Evolutionary conservation across 106 monocot species (phyloP), one percentile per base, ranked within the genome.

Genomic region (Iris macrosiphon): DNA sequence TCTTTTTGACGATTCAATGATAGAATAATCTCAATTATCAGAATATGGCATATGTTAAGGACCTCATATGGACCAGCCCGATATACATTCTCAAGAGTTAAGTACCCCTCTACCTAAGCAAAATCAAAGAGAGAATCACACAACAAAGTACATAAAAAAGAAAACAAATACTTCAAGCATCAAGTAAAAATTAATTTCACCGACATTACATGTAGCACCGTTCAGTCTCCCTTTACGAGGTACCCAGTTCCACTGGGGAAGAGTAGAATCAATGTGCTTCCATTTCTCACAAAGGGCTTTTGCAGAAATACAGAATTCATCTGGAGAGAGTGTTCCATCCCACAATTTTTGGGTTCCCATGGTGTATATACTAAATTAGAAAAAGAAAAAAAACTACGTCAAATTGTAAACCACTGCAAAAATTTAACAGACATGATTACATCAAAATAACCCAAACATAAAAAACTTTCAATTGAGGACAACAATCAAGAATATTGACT

Each of bases 201-300:
- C 6, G 3, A 78, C 63, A 39, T 63, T 51, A 65, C 57, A 72
- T 19, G 46, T 18, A 40, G 40, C 31, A 39, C 72, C 65, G 12
- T 38, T 34, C 27, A 17, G 21, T 45, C 34, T 49, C n/a, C 37
- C 57, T 33, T 46, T 55, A 44, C 51, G 51, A 51, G 73, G 68
- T 9, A 77, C 57, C 93, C 87, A 87, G 5, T 23, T 50, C 87
- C 93, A 92, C 11, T 67, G 63, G 6, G 92, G 72, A 49, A 73
- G 58, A 66, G 39, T 39, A 5, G 65, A 40, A 59, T 74, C 52
- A 2, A 67, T 60, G 53, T 66, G 51, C 24, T 83, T 75, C 93
- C 93, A 93, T 55, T 40, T 80, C 50, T 81, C 62, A 53, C 50
- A 18, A 49, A 93, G 62, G 23, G 59, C 46, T 42, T 9, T 56